Conservation (phyloP, 1,284 basidiomycete species). For the Irpex rosettiformis region DNA sequence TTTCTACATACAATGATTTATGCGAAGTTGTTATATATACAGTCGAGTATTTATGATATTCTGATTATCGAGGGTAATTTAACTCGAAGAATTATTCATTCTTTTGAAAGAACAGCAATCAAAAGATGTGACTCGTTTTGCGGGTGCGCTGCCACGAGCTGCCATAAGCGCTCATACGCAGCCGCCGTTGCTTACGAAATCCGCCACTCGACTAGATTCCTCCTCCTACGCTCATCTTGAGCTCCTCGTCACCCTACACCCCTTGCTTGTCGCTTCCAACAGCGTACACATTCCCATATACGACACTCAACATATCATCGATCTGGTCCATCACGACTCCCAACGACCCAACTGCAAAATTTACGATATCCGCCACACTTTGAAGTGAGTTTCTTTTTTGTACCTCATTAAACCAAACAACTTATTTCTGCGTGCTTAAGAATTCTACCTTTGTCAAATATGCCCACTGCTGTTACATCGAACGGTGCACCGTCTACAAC, state of each 20-base stretch:
- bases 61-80: too few relatives aligned
- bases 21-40: too few relatives aligned
- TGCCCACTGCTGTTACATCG: neutral
- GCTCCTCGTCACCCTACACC: conserved; percentile 6
- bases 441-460: neutral
- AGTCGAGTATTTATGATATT: too few relatives aligned
- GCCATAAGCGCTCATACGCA: conserved; percentile 7
- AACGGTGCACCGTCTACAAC: neutral
- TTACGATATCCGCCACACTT: neutral
- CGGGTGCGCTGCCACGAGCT: neutral
- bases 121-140: neutral
- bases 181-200: conserved; percentile 4
- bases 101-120: too few relatives aligned
- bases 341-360: neutral
- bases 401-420: neutral
- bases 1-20: too few relatives aligned
- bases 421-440: neutral
- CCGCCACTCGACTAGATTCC: neutral
- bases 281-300: neutral
- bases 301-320: neutral
- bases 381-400: neutral
- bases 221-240: conserved; percentile 1
- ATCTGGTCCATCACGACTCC: neutral
- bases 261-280: conserved; percentile 9
- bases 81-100: too few relatives aligned